Percentiles rank a stretch among this genome's conserved stretches.
These are phyloP conservation scores for Nothomitra cinnamomea DNA, from an alignment of 2,329 filamentous ascomycete species.

Conservation along the genomic window DNA sequence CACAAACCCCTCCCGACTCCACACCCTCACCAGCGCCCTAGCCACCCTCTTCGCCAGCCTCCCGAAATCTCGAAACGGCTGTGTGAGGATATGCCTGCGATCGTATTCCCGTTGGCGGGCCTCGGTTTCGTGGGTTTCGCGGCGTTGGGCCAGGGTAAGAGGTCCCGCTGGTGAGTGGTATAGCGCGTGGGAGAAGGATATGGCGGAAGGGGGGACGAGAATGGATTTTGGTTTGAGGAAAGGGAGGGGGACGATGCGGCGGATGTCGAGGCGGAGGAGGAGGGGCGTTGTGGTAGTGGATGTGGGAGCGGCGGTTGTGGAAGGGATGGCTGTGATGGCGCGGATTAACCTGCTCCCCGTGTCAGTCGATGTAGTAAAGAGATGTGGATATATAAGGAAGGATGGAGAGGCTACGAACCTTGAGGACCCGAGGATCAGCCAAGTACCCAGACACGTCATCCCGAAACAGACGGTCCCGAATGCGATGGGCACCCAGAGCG, in stretches of 20 bases:
- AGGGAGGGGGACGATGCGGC: constrained; percentile 8
- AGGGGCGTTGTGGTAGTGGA: background rate
- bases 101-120: constrained; percentile 7
- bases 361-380: too few species aligned
- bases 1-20: constrained; percentile 10
- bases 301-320: constrained; percentile 7
- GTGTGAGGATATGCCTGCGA: constrained; percentile 5
- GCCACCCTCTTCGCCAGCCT: constrained; percentile 8
- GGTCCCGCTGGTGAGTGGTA: background rate
- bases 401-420: constrained; percentile 1
- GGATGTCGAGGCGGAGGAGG: constrained; percentile 7
- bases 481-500: constrained; percentile 7
- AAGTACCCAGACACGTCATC: constrained; percentile 7
- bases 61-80: constrained; percentile 6
- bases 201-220: constrained; percentile 4
- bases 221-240: constrained; percentile 5
- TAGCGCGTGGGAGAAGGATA: constrained; percentile 5
- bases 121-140: constrained; percentile 3
- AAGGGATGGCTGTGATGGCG: background rate
- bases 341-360: background rate
- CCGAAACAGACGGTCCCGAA: constrained; percentile 6
- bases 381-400: too few species aligned
- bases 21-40: constrained; percentile 7
- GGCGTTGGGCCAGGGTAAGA: background rate
- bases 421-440: constrained; percentile 4